These are phyloP conservation scores for Sugiyamaella neomexicana DNA, from an alignment of 1,139 yeast genomes.

Conservation along the genomic window DNA sequence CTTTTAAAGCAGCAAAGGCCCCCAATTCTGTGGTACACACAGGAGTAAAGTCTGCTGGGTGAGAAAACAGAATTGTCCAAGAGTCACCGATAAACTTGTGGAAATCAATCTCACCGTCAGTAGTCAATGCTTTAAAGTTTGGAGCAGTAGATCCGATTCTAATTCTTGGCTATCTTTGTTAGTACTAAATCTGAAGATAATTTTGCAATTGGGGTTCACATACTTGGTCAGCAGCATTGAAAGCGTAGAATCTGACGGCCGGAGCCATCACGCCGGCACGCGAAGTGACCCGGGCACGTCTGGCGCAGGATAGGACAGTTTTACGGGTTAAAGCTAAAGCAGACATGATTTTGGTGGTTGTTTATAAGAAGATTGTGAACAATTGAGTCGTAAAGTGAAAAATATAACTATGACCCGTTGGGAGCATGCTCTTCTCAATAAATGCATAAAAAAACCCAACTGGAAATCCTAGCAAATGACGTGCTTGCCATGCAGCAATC, in stretches of 20 bases:
- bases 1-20: constrained; percentile 81
- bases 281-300: constrained; percentile 9
- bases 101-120: constrained; percentile 75
- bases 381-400: background rate
- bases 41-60: constrained; percentile 94
- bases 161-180: constrained; percentile 36
- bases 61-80: constrained; percentile 86
- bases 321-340: constrained; percentile 12
- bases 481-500: background rate
- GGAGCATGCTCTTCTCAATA: background rate
- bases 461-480: background rate
- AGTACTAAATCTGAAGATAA: background rate
- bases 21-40: constrained; percentile 95
- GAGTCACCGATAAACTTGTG: constrained; percentile 77
- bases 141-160: constrained; percentile 72
- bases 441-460: background rate
- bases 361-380: background rate
- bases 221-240: constrained; percentile 30
- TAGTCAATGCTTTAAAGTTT: constrained; percentile 74
- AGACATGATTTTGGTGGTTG: constrained; percentile 2
- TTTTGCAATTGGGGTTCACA: background rate
- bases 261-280: constrained; percentile 13
- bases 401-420: background rate
- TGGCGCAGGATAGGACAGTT: constrained; percentile 3
- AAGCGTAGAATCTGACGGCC: constrained; percentile 23